Conservation (phyloP, 768 basidiomycete species). For the Psilocybe azurescens region DNA sequence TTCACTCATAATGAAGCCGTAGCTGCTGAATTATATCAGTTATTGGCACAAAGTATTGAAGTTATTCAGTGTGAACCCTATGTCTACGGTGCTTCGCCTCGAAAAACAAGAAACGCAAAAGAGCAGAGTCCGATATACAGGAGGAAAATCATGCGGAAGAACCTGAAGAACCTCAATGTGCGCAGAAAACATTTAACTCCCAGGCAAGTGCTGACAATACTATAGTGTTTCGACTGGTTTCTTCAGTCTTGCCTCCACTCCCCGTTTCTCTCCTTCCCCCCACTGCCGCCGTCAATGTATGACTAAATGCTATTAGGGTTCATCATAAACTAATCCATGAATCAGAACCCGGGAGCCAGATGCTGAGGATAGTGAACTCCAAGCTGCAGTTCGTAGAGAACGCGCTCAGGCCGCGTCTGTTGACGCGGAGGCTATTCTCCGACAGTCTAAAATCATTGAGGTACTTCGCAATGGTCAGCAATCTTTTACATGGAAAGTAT, state of each 20-base stretch:
- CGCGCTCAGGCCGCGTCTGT: slow-evolving; percentile 47
- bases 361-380: slow-evolving; percentile 48
- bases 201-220: slow-evolving; percentile 10
- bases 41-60: slow-evolving; percentile 9
- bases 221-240: slow-evolving; percentile 56
- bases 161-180: slow-evolving; percentile 18
- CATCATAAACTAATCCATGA: neutral
- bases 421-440: slow-evolving; percentile 36
- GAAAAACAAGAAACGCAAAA: slow-evolving; percentile 12
- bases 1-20: neutral
- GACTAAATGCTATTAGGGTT: slow-evolving; percentile 12
- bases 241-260: slow-evolving; percentile 40
- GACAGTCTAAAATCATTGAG: neutral
- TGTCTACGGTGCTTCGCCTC: neutral
- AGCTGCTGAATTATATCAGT: slow-evolving; percentile 16
- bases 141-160: slow-evolving; percentile 11
- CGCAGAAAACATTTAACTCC: slow-evolving; percentile 8
- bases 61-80: neutral
- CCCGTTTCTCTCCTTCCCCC: slow-evolving; percentile 48
- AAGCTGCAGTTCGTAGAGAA: slow-evolving; percentile 47
- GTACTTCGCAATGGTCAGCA: neutral
- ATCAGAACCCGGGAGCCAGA: slow-evolving; percentile 54
- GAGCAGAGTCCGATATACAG: neutral
- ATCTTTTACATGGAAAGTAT: neutral
- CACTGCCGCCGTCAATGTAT: slow-evolving; percentile 45